These are phyloP conservation scores for Tolypocladium cylindrosporum DNA, from an alignment of 2,329 filamentous ascomycete species.

Conservation along the genomic window DNA sequence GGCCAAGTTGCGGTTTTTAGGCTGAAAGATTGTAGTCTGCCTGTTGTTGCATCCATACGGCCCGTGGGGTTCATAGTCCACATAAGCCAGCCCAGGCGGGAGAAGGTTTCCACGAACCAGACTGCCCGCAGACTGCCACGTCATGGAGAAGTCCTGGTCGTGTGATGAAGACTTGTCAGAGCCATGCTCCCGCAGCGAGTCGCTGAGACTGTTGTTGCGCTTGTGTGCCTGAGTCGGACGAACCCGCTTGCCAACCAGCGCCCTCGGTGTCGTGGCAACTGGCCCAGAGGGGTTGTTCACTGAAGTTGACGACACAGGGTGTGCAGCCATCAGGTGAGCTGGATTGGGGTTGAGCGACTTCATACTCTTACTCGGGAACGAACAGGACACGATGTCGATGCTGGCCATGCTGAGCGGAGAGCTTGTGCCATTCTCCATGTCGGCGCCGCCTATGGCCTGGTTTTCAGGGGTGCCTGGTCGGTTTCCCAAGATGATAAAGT, in stretches of 20 bases:
- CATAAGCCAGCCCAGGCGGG: constrained; percentile 72
- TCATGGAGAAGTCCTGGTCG: constrained; percentile 47
- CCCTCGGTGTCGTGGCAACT: constrained; percentile 48
- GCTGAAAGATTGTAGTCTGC: constrained; percentile 43
- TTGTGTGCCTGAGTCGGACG: constrained; percentile 57
- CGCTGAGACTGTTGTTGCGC: constrained; percentile 77
- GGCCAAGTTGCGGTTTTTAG: constrained; percentile 24
- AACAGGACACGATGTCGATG: constrained; percentile 53
- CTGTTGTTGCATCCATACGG: constrained; percentile 34
- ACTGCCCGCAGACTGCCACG: constrained; percentile 65
- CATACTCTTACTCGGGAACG: constrained; percentile 45
- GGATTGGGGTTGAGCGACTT: constrained; percentile 28
- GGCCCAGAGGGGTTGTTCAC: constrained; percentile 36
- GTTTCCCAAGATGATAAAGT: constrained; percentile 33
- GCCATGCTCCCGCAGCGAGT: constrained; percentile 66
- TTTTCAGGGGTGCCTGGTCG: constrained; percentile 39
- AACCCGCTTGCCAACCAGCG: constrained; percentile 48
- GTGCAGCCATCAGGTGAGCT: constrained; percentile 37
- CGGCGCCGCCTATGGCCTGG: constrained; percentile 12
- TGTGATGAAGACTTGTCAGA: constrained; percentile 40
- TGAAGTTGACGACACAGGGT: constrained; percentile 44
- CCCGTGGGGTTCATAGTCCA: constrained; percentile 52
- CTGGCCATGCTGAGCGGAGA: constrained; percentile 51
- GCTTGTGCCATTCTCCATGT: constrained; percentile 10
- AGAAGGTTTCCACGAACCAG: constrained; percentile 80